Base-by-base conservation (phyloP, 2,329 filamentous ascomycete species). In the Clarireedia homoeocarpa region DNA sequence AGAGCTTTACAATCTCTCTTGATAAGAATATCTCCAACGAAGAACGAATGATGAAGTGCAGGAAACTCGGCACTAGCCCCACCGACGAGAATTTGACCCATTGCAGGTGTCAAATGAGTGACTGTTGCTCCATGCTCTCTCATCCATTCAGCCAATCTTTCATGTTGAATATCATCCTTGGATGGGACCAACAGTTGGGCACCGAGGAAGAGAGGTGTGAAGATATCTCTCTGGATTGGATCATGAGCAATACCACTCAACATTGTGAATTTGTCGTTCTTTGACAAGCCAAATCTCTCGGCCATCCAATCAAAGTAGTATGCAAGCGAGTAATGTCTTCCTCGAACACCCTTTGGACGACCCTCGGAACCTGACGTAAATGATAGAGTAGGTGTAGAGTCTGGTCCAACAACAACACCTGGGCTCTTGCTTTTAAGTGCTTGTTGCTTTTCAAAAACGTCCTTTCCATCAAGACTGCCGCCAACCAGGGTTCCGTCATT, bases 301-400 rank as follows among this genome's bases (percentile, higher is more conserved):
- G 89, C 83, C 92, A 97, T 97, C 91, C 91, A 97, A 20, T 85
- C 83, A 68, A 92, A 95, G 74, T 96, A 97, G 65, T 87, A 85
- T 1, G 90, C 82, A 59, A 97, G 75, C 51, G 83, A 88, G 73
- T 87, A 97, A 72, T 97, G 92, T 14, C 92, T 81, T 1, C 92
- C 91, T 55, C 84, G 79, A 12, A 97, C 92, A 63, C 90, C 90
- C 75, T 95, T 96, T 36, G 90, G 91, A 62, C 81, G 77, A 47
- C 88, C 89, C 73, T 95, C 89, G 1, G 78, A 82, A 4, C 91
- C 90, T 6, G 78, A 83, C 1, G 88, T 91, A 69, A 89, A 91
- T 27, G 76, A 81, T 1, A 96, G 75, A 0, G 87, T 95, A 1
- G 87, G 86, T 6, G 78, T 86, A 15, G 86, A 89, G 70, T 97